Percentiles rank a stretch among this genome's conserved stretches.
These are phyloP conservation scores for Geotrichum reessii DNA, from an alignment of 1,139 yeast species.

Conservation along the genomic window DNA sequence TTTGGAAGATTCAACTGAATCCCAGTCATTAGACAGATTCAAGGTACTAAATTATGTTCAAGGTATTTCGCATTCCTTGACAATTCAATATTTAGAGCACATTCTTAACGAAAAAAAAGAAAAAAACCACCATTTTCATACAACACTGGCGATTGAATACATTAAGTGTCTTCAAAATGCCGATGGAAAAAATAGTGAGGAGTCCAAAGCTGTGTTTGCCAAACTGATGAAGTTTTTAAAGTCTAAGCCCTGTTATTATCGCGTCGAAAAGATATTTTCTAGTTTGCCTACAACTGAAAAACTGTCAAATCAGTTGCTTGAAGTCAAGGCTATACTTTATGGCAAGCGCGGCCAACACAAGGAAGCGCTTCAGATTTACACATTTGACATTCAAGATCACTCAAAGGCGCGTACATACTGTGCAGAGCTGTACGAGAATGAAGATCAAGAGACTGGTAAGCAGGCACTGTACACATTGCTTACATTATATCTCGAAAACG, in stretches of 20 bases:
- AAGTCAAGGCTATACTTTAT: slow-evolving; percentile 54
- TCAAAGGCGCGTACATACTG: slow-evolving; percentile 55
- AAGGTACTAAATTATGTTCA: slow-evolving; percentile 48
- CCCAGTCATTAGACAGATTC: slow-evolving; percentile 52
- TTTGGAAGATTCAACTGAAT: slow-evolving; percentile 58
- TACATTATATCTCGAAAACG: slow-evolving; percentile 30
- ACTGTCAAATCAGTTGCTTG: slow-evolving; percentile 26
- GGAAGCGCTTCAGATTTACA: slow-evolving; percentile 58
- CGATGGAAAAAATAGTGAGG: background rate
- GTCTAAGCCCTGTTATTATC: slow-evolving; percentile 30
- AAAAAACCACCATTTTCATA: slow-evolving; percentile 44
- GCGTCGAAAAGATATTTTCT: slow-evolving; percentile 34
- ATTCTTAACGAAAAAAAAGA: slow-evolving; percentile 44
- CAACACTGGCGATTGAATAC: slow-evolving; percentile 54
- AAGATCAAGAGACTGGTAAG: slow-evolving; percentile 40
- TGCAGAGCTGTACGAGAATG: slow-evolving; percentile 43
- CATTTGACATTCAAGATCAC: slow-evolving; percentile 54
- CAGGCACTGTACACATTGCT: slow-evolving; percentile 35
- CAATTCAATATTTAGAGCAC: slow-evolving; percentile 58
- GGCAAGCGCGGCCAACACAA: slow-evolving; percentile 57
- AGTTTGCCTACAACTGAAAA: slow-evolving; percentile 26
- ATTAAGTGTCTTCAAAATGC: slow-evolving; percentile 36
- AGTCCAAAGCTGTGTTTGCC: slow-evolving; percentile 20
- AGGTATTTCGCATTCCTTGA: slow-evolving; percentile 35
- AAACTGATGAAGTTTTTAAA: slow-evolving; percentile 30